A percentile compares a stretch with the other conserved stretches of the same genome.
Evolutionary conservation across 306 rosid genomes (phyloP).

Genomic region (Citrullus colocynthis): DNA sequence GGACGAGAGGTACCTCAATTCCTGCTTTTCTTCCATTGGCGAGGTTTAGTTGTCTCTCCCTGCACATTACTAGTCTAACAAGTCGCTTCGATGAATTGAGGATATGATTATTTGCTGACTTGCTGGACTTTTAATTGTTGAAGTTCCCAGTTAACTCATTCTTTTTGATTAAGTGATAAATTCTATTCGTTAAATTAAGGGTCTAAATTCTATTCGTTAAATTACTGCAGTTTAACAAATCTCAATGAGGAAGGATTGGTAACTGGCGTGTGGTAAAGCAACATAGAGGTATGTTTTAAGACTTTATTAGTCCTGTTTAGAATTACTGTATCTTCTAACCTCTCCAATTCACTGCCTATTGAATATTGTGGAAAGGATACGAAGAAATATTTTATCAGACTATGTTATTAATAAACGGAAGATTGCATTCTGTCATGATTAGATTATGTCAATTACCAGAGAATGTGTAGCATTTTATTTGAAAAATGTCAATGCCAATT

Average conservation of each 20-base stretch:
- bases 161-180: neutral
- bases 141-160: neutral
- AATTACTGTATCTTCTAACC: no score
- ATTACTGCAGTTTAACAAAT: neutral
- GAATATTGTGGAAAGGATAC: neutral
- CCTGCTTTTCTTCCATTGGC: conserved; percentile 66
- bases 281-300: neutral
- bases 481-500: no score
- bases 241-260: neutral
- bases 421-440: no score
- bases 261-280: neutral
- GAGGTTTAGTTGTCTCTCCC: conserved; percentile 20
- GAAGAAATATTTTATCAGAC: neutral
- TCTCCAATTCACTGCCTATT: no score
- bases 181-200: neutral
- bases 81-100: neutral
- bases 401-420: neutral
- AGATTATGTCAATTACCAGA: no score
- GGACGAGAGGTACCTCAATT: conserved; percentile 83
- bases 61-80: neutral
- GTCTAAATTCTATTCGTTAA: neutral
- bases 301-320: no score
- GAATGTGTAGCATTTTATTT: no score
- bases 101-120: no score
- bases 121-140: neutral